phyloP scores from a whole-genome alignment of 371 early-diverging fungal species.

The Lichtheimia corymbifera region DNA sequence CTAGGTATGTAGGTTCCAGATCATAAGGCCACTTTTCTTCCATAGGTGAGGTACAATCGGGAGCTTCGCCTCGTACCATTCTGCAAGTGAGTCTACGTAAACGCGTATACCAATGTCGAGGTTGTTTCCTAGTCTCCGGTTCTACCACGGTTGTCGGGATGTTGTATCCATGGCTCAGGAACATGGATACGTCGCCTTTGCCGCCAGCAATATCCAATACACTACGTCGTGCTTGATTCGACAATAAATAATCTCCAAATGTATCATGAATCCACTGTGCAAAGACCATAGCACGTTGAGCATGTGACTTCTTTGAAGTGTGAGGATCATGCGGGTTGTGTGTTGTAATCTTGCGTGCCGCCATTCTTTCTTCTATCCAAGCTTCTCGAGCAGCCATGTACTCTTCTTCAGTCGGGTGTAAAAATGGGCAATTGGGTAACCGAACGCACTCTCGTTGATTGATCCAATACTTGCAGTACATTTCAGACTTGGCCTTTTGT shows the following conservation, averaged over 20 bases:
- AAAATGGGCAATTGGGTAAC: slow-evolving; percentile 39
- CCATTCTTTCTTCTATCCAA: slow-evolving; percentile 50
- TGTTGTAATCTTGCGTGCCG: slow-evolving; percentile 29
- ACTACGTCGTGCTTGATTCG: neutral
- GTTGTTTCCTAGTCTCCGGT: slow-evolving; percentile 50
- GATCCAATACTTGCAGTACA: slow-evolving; percentile 59
- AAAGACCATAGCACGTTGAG: slow-evolving; percentile 53
- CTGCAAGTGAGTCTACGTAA: slow-evolving; percentile 32
- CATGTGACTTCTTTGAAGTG: slow-evolving; percentile 54
- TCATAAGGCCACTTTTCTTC: slow-evolving; percentile 31
- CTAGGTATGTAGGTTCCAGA: slow-evolving; percentile 35
- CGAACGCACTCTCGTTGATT: slow-evolving; percentile 52
- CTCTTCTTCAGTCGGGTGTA: slow-evolving; percentile 43
- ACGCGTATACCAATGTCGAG: slow-evolving; percentile 50
- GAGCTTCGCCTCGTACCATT: slow-evolving; percentile 20
- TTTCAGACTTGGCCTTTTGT: slow-evolving; percentile 17
- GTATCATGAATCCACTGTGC: slow-evolving; percentile 53
- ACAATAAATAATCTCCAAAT: slow-evolving; percentile 25
- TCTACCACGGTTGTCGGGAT: slow-evolving; percentile 54
- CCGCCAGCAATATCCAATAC: slow-evolving; percentile 66
- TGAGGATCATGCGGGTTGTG: slow-evolving; percentile 57
- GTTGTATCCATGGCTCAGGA: slow-evolving; percentile 47
- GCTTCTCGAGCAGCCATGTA: slow-evolving; percentile 24
- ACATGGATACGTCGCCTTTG: slow-evolving; percentile 58
- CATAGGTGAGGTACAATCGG: slow-evolving; percentile 11